Evolutionary conservation across 2,329 filamentous ascomycete genomes (phyloP).

Genomic region (Xylariaceae sp.): DNA sequence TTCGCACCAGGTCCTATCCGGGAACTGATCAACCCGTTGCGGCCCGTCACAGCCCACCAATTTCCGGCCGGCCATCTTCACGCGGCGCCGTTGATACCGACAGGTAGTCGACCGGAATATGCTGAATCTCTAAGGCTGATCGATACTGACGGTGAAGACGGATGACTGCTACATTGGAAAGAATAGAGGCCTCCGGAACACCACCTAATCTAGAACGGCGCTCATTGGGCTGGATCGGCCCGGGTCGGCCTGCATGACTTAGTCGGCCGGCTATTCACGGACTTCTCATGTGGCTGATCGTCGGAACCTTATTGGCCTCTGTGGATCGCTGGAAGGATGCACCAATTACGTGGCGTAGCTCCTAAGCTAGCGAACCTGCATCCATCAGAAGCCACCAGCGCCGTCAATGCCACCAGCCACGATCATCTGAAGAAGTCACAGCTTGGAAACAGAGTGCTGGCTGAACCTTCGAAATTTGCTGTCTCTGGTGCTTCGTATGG

Average conservation of each 20-base stretch:
- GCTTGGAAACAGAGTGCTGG: too few relatives aligned
- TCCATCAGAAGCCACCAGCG: too few relatives aligned
- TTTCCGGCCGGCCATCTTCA: background rate
- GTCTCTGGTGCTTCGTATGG: too few relatives aligned
- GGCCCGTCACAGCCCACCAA: background rate
- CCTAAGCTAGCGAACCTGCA: too few relatives aligned
- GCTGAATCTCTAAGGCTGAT: background rate
- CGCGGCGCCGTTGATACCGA: too few relatives aligned
- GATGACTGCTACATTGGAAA: too few relatives aligned
- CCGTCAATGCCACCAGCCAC: too few relatives aligned
- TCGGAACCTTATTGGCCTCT: background rate
- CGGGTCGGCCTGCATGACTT: background rate
- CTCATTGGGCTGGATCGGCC: background rate
- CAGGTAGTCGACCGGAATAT: background rate
- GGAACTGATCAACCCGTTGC: background rate
- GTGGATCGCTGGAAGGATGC: background rate
- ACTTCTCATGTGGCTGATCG: background rate
- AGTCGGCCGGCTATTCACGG: background rate
- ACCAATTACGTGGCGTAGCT: too few relatives aligned
- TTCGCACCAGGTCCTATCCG: background rate
- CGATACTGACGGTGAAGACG: background rate
- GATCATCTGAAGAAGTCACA: too few relatives aligned
- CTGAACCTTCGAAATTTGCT: too few relatives aligned
- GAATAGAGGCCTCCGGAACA: too few relatives aligned
- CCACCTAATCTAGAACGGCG: too few relatives aligned